Conservation (phyloP, 352 stramenopile genomes). For the Blastocystis sp. region DNA sequence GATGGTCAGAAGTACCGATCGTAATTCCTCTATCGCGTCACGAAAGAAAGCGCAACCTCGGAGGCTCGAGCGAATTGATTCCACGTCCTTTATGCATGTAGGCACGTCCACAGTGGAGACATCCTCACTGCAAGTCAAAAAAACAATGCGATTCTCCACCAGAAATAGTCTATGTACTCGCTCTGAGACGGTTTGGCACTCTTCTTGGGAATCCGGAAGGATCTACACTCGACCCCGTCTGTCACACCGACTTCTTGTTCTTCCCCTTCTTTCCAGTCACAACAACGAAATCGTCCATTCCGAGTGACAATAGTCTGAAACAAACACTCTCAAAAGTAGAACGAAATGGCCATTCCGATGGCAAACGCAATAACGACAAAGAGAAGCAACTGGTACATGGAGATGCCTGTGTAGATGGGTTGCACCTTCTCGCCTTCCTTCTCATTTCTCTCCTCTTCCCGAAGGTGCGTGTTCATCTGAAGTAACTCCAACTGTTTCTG, state of each 20-base stretch:
- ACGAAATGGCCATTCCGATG: background rate
- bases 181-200: background rate
- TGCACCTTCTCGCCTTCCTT: background rate
- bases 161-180: background rate
- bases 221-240: background rate
- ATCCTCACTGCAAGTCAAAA: background rate
- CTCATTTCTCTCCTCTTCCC: background rate
- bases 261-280: slow-evolving; percentile 1
- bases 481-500: slow-evolving; percentile 8
- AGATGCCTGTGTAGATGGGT: slow-evolving; percentile 15
- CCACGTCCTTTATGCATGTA: background rate
- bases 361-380: slow-evolving; percentile 17
- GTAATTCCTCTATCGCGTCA: background rate
- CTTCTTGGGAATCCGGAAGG: background rate
- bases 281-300: slow-evolving; percentile 38
- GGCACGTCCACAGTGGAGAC: background rate
- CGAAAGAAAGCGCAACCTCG: background rate
- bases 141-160: background rate
- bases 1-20: background rate
- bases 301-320: background rate
- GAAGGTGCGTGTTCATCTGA: background rate
- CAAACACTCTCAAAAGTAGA: background rate
- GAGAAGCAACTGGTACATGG: background rate
- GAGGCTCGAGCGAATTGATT: background rate
- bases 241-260: background rate